Evolutionary conservation across 2,329 filamentous ascomycete species (phyloP).

Genomic region (Cordyceps cateniannulata): DNA sequence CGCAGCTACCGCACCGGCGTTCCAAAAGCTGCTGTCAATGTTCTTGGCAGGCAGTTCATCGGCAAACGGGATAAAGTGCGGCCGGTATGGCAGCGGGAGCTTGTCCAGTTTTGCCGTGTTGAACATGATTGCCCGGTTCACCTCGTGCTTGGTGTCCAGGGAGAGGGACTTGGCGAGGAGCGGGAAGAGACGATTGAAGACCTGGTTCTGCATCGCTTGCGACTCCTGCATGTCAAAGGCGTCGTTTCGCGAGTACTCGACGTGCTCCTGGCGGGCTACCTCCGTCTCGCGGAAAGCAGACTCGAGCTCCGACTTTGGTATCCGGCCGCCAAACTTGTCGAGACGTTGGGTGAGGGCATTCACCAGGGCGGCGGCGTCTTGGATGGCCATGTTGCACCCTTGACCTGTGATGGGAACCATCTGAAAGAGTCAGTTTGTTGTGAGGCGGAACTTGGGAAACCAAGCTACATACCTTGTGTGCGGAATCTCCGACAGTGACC

Average conservation of each 20-base stretch:
- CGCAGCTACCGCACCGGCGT: background rate
- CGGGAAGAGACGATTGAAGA: background rate
- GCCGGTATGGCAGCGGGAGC: background rate
- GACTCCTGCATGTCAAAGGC: background rate
- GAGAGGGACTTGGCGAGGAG: background rate
- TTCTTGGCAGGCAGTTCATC: slow-evolving; percentile 1
- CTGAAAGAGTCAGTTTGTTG: slow-evolving; percentile 13
- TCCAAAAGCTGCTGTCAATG: background rate
- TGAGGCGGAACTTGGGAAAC: background rate
- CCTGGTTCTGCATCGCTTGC: slow-evolving; percentile 1
- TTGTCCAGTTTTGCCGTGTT: background rate
- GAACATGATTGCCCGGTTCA: background rate
- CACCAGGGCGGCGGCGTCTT: slow-evolving; percentile 15
- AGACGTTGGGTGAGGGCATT: slow-evolving; percentile 8
- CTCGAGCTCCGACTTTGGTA: background rate
- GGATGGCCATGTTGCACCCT: slow-evolving; percentile 18
- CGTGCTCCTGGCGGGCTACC: background rate
- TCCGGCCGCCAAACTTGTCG: background rate
- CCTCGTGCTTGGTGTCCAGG: background rate
- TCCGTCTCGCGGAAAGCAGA: background rate
- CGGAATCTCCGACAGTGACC: slow-evolving; percentile 34
- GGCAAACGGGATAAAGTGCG: background rate
- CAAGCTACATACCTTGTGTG: slow-evolving; percentile 27
- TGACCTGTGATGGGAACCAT: slow-evolving; percentile 18
- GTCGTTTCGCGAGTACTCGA: background rate